Percentiles rank a stretch among this genome's conserved stretches.
phyloP scores from a whole-genome alignment of 2,329 filamentous ascomycete species.

The Botrytis aclada region DNA sequence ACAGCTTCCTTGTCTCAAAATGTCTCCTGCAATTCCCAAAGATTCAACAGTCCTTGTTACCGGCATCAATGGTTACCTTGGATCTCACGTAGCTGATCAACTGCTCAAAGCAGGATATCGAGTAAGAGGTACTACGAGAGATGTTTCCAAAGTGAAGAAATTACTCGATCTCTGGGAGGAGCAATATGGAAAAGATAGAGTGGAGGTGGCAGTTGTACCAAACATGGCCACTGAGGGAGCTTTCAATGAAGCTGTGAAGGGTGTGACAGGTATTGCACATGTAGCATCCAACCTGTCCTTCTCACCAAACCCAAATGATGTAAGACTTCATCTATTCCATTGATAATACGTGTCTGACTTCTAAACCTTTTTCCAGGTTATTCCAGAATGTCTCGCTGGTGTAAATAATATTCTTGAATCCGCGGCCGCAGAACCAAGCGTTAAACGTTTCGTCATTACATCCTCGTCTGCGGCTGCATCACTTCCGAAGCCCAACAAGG shows the following conservation, averaged over 20 bases:
- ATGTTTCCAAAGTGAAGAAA: slow-evolving; percentile 38
- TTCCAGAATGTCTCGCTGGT: slow-evolving; percentile 38
- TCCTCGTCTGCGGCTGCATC: slow-evolving; percentile 35
- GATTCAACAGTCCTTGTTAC: slow-evolving; percentile 43
- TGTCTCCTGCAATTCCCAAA: slow-evolving; percentile 26
- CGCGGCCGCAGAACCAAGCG: slow-evolving; percentile 36
- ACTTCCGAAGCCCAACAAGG: slow-evolving; percentile 25
- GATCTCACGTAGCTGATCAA: slow-evolving; percentile 42
- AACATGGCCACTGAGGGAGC: slow-evolving; percentile 37
- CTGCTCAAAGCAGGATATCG: slow-evolving; percentile 43
- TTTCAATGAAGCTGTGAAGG: slow-evolving; percentile 35
- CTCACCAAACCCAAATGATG: slow-evolving; percentile 40
- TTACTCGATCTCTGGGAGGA: slow-evolving; percentile 36
- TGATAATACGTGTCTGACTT: background rate
- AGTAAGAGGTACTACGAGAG: slow-evolving; percentile 46
- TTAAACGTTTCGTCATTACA: slow-evolving; percentile 44
- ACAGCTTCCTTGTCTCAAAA: background rate
- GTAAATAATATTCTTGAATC: slow-evolving; percentile 38
- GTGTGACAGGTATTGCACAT: slow-evolving; percentile 40
- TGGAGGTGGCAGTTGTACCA: slow-evolving; percentile 39
- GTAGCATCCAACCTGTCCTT: slow-evolving; percentile 40
- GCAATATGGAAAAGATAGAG: slow-evolving; percentile 37
- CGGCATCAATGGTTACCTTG: slow-evolving; percentile 44
- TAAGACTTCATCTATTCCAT: slow-evolving; percentile 25
- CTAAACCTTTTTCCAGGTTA: slow-evolving; percentile 19